A percentile compares a stretch with the other conserved stretches of the same genome.
Evolutionary conservation across 2,329 filamentous ascomycete genomes (phyloP).

Genomic region (Zymoseptoria tritici): DNA sequence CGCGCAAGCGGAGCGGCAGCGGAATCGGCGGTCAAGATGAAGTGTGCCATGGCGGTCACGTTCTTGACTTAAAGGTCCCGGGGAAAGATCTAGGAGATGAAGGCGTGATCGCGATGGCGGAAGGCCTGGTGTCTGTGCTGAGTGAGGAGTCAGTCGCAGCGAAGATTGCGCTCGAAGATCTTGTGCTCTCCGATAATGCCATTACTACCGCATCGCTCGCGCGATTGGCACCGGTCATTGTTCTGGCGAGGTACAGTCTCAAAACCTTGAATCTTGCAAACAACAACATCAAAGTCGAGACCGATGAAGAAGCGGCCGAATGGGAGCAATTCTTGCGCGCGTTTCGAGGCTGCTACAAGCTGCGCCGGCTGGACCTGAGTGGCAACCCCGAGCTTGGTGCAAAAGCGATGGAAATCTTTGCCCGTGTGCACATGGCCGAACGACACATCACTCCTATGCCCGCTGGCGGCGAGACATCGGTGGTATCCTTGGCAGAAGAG

Average conservation of each 20-base stretch:
- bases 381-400: conserved; percentile 36
- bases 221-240: conserved; percentile 36
- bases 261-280: conserved; percentile 41
- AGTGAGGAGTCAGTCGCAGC: conserved; percentile 23
- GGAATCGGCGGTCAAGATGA: conserved; percentile 8
- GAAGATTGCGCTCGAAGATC: conserved; percentile 37
- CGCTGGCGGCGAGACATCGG: conserved; percentile 16
- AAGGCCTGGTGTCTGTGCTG: conserved; percentile 36
- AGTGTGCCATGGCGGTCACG: conserved; percentile 7
- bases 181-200: conserved; percentile 40
- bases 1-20: conserved; percentile 25
- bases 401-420: conserved; percentile 40
- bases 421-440: conserved; percentile 35
- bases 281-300: conserved; percentile 38
- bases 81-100: conserved; percentile 41
- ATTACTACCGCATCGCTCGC: conserved; percentile 37
- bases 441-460: conserved; percentile 26
- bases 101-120: conserved; percentile 37
- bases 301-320: conserved; percentile 29
- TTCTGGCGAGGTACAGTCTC: conserved; percentile 37
- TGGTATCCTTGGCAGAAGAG: conserved; percentile 21
- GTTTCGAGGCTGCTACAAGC: conserved; percentile 36
- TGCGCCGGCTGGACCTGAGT: conserved; percentile 41
- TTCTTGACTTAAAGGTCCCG: conserved; percentile 40
- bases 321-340: conserved; percentile 41